Base-by-base conservation (phyloP, 768 basidiomycete species). In the Amanita pallidorosea region DNA sequence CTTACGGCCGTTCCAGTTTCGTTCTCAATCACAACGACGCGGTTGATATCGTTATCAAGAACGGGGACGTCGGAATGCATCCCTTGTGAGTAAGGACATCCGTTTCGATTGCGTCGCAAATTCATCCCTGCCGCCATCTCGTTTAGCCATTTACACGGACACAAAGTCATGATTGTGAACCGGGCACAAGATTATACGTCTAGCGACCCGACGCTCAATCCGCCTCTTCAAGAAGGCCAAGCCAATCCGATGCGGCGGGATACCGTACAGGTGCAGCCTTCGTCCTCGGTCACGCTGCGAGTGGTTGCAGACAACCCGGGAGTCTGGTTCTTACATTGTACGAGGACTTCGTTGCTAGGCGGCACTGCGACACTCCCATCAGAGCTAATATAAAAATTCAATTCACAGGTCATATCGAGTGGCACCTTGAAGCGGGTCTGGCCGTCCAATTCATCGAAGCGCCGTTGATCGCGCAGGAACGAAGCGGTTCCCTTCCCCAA, bases 251-350 rank as follows among this genome's bases (percentile, higher is more conserved):
- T 94, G 60, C 81, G 91, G n/a, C 77, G 95, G 36, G 95, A 99
- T 65, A 94, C 91, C 0, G 70, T 95, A 13, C 76, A 81, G 51
- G 79, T 96, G 46, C 85, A 87, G 3, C 73, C 80, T 3, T 73
- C 73, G 53, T 66, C 76, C 17, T 81, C 81, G 3, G 85, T 76
- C 9, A 87, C 86, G 0, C 67, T 99, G 41, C 80, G 91, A 18
- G 65, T 93, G 58, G 69, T 83, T 43, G 89, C 90, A 1, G 88
- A 98, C 63, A 98, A 98, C 66, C 95, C 95, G 1, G 95, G 95
- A 9, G 82, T 77, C 7, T 94, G 90, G 87, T 65, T 91, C 55
- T 77, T 91, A 63, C 88, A 89, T 63, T 91, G 82, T 84, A 60
- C 49, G 83, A 45, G 29, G 9, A 29, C n/a, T n/a, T n/a, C n/a